Base-by-base conservation (phyloP, 2,329 filamentous ascomycete genomes). In the Aspergillus carbonarius region DNA sequence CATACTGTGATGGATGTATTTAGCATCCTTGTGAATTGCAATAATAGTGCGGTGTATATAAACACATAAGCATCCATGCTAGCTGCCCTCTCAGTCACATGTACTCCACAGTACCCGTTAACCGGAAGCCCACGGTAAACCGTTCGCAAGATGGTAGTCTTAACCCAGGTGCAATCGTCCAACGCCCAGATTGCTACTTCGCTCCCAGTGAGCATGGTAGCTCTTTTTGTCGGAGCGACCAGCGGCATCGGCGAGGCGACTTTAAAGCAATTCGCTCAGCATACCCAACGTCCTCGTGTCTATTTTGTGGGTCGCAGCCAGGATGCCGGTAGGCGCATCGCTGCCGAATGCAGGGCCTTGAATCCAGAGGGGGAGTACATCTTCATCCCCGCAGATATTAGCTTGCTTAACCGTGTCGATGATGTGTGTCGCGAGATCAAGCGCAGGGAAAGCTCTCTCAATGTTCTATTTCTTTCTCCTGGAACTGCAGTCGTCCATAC, bases 211-310 rank as follows among this genome's bases (percentile, higher is more conserved):
- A 71, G 73, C 13, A 72, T 82, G 3, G 77, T 82, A 8, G 81
- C 77, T 9, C 76, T 83, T 57, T 83, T 84, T 58, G 76, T 79
- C 9, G 81, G 82, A 18, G 81, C 72, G 15, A 84, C 82, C 1
- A 80, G 72, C 34, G 82, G 82, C 35, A 79, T 84, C 47, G 81
- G 82, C 49, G 78, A 80, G 64, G 72, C 71, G 44, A 78, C 81
- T 0, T 62, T 83, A 3, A 78, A 76, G 54, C 66, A 74, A 3
- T 80, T 83, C 52, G 79, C 78, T 1, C 69, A 74, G 42, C 65
- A 79, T 58, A 70, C 35, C 51, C 57, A 3, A 66, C 71, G 6
- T 76, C 81, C 1, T 70, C 70, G 7, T 70, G 79, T 51, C n/a
- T 83, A 83, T 65, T 67, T 84, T 50, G 69, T 84, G 53, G 82